phyloP scores from a whole-genome alignment of 2,329 filamentous ascomycete species.

The Elsinoe fawcettii region DNA sequence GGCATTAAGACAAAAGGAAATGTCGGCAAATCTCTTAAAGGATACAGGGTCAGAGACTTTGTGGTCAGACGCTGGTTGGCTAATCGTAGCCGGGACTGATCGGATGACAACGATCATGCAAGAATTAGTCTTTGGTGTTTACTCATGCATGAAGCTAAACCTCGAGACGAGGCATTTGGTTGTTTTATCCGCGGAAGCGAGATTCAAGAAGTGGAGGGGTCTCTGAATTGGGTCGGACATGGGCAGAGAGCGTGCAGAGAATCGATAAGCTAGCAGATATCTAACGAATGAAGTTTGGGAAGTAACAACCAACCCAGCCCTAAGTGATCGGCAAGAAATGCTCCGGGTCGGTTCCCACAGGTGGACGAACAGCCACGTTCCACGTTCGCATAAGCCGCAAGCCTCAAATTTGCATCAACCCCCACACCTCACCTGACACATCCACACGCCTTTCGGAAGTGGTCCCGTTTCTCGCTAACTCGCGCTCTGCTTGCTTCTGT shows the following conservation, averaged over 20 bases:
- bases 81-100: slow-evolving; percentile 62
- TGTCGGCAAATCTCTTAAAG: slow-evolving; percentile 55
- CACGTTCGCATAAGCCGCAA: slow-evolving; percentile 4
- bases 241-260: background rate
- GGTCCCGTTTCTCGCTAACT: no score
- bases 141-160: background rate
- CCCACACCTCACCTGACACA: background rate
- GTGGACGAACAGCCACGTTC: background rate
- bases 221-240: background rate
- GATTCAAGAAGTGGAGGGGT: background rate
- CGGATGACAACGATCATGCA: background rate
- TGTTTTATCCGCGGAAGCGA: background rate
- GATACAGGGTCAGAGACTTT: slow-evolving; percentile 73
- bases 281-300: background rate
- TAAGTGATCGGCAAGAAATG: slow-evolving; percentile 1
- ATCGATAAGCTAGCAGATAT: background rate
- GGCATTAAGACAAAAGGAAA: slow-evolving; percentile 37
- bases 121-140: background rate
- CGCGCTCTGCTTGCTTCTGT: background rate
- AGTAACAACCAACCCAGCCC: background rate
- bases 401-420: background rate
- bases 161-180: background rate
- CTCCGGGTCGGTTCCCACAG: background rate
- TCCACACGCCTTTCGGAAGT: background rate
- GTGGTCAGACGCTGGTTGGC: slow-evolving; percentile 75